A percentile compares a stretch with the other conserved stretches of the same genome.
phyloP scores from a whole-genome alignment of 2,329 filamentous ascomycete genomes.

The Verticillium isaacii region DNA sequence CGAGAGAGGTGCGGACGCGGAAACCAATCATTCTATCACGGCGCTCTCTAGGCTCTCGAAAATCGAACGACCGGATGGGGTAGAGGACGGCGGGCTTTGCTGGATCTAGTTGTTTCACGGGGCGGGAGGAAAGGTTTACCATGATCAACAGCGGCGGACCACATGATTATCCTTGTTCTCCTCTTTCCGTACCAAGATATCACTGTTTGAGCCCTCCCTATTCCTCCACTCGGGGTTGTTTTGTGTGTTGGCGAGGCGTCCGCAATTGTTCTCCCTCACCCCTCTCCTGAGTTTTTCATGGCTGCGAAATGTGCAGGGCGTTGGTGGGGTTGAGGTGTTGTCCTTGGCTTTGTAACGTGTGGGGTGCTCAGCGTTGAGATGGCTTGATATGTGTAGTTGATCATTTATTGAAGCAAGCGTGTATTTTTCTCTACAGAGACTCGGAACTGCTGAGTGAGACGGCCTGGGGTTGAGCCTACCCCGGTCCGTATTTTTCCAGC shows the following conservation, averaged over 20 bases:
- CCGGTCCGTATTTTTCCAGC: too few species aligned
- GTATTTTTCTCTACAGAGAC: background rate
- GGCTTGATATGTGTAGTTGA: background rate
- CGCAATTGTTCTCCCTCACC: background rate
- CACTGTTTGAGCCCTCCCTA: background rate
- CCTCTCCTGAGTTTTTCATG: background rate
- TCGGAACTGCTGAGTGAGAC: too few species aligned
- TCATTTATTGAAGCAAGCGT: background rate
- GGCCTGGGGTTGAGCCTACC: too few species aligned
- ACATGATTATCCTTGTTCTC: conserved; percentile 2
- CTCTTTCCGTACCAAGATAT: conserved; percentile 6
- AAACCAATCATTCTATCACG: background rate
- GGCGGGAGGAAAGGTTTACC: background rate
- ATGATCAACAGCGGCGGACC: background rate
- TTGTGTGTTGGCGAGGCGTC: background rate
- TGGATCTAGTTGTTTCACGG: background rate
- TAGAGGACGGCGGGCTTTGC: background rate
- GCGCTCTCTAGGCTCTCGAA: background rate
- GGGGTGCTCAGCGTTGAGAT: background rate
- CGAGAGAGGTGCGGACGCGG: background rate
- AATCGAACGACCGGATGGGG: background rate
- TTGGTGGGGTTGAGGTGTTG: background rate
- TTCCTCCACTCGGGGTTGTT: background rate
- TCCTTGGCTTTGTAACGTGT: background rate
- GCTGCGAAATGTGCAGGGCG: background rate